These are phyloP conservation scores for Podaxis mareebaensis DNA, from an alignment of 768 basidiomycete species.

Conservation along the genomic window DNA sequence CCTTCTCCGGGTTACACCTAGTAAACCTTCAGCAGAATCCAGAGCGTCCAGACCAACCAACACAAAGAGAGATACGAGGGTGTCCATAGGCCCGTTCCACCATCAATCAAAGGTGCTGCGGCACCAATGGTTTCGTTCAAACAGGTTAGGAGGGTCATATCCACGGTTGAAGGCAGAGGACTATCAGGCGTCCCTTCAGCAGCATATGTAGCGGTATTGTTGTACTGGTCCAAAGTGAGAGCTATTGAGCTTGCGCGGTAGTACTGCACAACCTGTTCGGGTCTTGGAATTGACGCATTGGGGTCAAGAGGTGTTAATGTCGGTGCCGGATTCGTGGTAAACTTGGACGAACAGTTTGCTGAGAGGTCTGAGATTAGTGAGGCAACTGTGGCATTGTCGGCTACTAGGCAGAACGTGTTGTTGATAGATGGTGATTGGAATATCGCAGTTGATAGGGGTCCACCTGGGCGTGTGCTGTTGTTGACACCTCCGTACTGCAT, in stretches of 20 bases:
- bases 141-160: constrained; percentile 20
- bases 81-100: constrained; percentile 1
- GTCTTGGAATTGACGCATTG: constrained; percentile 27
- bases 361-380: constrained; percentile 40
- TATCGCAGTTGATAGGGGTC: constrained; percentile 37
- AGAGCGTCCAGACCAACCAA: constrained; percentile 3
- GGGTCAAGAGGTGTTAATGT: constrained; percentile 29
- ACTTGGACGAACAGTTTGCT: constrained; percentile 42
- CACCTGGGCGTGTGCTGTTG: constrained; percentile 48
- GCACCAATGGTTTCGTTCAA: constrained; percentile 23
- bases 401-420: constrained; percentile 43
- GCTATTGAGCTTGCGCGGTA: constrained; percentile 58
- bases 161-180: constrained; percentile 17
- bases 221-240: constrained; percentile 60
- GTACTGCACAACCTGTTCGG: constrained; percentile 57
- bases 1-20: neutral
- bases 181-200: constrained; percentile 18
- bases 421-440: constrained; percentile 38
- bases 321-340: constrained; percentile 32
- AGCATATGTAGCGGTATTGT: constrained; percentile 50
- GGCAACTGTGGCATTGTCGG: constrained; percentile 44
- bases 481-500: constrained; percentile 42
- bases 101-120: constrained; percentile 21
- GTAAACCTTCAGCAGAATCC: neutral
- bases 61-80: constrained; percentile 4